Evolutionary conservation across 2,329 filamentous ascomycete genomes (phyloP), one percentile per base, ranked within the genome.

Genomic region (Aspergillus flavus): DNA sequence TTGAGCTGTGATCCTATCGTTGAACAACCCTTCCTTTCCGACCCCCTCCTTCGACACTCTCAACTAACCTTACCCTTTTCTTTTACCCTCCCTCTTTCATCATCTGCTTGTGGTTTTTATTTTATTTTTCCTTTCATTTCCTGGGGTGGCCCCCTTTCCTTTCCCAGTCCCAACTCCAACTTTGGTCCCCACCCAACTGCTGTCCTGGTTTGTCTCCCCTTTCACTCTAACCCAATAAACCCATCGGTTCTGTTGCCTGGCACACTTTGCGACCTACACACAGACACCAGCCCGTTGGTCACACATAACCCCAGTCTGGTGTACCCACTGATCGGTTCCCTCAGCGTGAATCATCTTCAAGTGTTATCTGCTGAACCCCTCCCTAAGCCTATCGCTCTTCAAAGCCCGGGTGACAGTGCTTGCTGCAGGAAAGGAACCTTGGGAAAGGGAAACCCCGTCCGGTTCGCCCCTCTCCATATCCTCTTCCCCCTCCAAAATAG

Each of bases 271-370:
- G 9, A 9, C n/a, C 30, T 34, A 59, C 60, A 66, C 58, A 59
- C 63, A 63, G 55, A 66, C 54, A 64, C 65, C 52, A 63, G 61
- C 39, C 48, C 57, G 63, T 65, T 59, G 59, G 62, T 64, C 62
- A 68, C 59, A 65, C 61, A 58, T 46, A 52, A 50, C 63, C 65
- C 67, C 64, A 61, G 64, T 65, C 64, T 45, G 52, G 61, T 56
- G 68, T 69, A 59, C 65, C 68, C 66, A 67, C 66, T 67, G 68
- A 68, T 68, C 65, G 66, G 67, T 65, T 64, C 60, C 68, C 59
- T 69, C 66, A 61, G 58, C 61, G 67, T 68, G 66, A 67, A 68
- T 67, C 66, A 64, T 68, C 62, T 46, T 57, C 66, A 58, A 52
- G 65, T 34, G 43, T 50, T 61, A 21, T 57, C 43, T 61, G 28